Percentiles rank a stretch among this genome's conserved stretches.
Evolutionary conservation across 2,329 filamentous ascomycete species (phyloP).

Genomic region (Fusarium equiseti): DNA sequence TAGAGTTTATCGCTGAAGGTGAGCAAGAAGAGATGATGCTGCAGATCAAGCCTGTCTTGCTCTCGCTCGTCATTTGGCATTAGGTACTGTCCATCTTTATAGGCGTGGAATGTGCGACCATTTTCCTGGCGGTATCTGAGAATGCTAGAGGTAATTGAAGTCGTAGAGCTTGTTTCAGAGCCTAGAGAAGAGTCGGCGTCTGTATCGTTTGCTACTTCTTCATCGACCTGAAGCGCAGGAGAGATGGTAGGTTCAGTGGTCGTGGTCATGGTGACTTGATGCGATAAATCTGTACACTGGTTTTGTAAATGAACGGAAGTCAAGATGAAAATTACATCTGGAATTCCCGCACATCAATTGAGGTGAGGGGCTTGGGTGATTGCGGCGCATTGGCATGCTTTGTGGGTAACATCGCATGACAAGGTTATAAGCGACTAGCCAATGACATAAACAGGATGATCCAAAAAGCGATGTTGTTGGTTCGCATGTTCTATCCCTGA

Average conservation of each 20-base stretch:
- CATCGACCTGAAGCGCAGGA: slow-evolving; percentile 11
- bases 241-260: neutral
- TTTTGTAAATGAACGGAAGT: fast-evolving
- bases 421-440: fast-evolving
- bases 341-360: neutral
- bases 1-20: slow-evolving; percentile 46
- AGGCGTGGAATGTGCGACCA: slow-evolving; percentile 47
- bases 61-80: slow-evolving; percentile 37
- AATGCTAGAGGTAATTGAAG: slow-evolving; percentile 41
- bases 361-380: neutral
- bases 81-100: slow-evolving; percentile 44
- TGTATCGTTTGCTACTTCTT: neutral
- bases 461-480: fast-evolving
- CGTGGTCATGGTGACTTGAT: neutral
- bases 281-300: fast-evolving
- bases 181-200: slow-evolving; percentile 2
- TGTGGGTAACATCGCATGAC: neutral
- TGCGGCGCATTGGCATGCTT: neutral
- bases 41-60: slow-evolving; percentile 41
- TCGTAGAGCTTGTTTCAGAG: slow-evolving; percentile 21
- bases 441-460: fast-evolving
- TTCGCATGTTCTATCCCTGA: neutral
- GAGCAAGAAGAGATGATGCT: slow-evolving; percentile 44
- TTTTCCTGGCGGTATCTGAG: slow-evolving; percentile 46
- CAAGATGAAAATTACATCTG: neutral